Evolutionary conservation across 2,329 filamentous ascomycete species (phyloP), one percentile per base, ranked within the genome.

Genomic region (Fusarium incarnatum): DNA sequence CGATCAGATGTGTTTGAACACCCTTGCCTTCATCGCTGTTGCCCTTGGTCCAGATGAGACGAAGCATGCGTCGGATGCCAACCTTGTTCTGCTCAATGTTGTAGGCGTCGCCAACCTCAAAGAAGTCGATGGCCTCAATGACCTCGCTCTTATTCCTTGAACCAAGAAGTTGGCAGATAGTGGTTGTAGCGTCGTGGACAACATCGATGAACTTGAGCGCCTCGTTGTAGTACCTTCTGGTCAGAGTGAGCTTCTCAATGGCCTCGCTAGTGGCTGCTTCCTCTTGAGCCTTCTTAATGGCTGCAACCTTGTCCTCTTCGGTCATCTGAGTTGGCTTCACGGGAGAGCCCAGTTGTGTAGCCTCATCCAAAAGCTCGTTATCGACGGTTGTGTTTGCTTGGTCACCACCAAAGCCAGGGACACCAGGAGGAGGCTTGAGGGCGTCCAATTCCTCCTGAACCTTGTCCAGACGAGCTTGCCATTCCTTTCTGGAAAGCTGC

Each of bases 1-100:
- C 96, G 71, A 99, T 97, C 30, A 99, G 86, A 80, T 99, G 96
- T 4, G 92, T 93, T 78, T 99, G 97, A 4, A 99, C 94, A 59
- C 96, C 96, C 82, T 98, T 99, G 75, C 97, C 96, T 84, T 99
- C 97, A 76, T 99, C 96, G 75, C 94, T 98, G 81, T 98, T 99
- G 73, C 96, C 95, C 82, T 99, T 99, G 70, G 96, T 99, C 96
- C 96, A 99, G 79, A 99, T 99, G 22, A 99, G 86, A 56, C 95
- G 91, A 68, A 99, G 86, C 96, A 99, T 99, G 60, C 94, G 91
- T 63, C 95, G 89, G 76, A 99, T 98, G 60, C 97, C 96, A 41
- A 91, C 83, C 79, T 97, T 94, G 77, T 97, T 94, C 72, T 96
- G 93, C 79, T 98, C 93, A 62, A 99, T 91, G 79, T 97, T 96